Conservation (phyloP, 768 basidiomycete species). For the Termitomyces sp. region DNA sequence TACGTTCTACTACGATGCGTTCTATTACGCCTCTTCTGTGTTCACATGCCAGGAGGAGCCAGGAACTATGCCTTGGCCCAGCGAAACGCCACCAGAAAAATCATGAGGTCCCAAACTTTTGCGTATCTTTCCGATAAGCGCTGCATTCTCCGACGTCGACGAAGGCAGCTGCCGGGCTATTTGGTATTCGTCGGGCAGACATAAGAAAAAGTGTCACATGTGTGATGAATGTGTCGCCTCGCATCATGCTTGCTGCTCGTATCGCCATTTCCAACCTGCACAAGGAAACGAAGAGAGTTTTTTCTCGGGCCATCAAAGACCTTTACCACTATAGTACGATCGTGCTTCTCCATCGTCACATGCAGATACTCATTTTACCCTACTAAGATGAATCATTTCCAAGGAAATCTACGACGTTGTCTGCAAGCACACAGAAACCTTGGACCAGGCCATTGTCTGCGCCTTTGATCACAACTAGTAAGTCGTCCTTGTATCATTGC, state of each 20-base stretch:
- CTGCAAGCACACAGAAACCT: conserved; percentile 51
- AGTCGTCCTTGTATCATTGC: conserved; percentile 24
- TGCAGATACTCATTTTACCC: conserved; percentile 61
- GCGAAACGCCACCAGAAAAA: too few relatives aligned
- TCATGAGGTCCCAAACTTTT: too few relatives aligned
- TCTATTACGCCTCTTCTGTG: too few relatives aligned
- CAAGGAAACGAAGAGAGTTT: conserved; percentile 98
- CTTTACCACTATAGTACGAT: conserved; percentile 81
- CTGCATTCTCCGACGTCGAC: background rate
- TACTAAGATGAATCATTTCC: conserved; percentile 97
- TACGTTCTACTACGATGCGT: background rate
- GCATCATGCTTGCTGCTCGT: conserved; percentile 97
- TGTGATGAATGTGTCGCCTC: too few relatives aligned
- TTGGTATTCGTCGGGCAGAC: background rate
- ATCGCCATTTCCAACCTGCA: conserved; percentile 98
- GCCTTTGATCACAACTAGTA: conserved; percentile 98
- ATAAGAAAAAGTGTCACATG: background rate
- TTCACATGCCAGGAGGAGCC: too few relatives aligned
- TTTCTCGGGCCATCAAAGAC: conserved; percentile 89
- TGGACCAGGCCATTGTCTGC: conserved; percentile 96
- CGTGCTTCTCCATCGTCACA: background rate
- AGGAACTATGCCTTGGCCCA: too few relatives aligned
- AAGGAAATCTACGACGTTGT: conserved; percentile 82
- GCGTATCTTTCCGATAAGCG: background rate
- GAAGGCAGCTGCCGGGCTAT: background rate